Evolutionary conservation across 2,329 filamentous ascomycete species (phyloP), one percentile per base, ranked within the genome.

Genomic region (Trichoderma breve): DNA sequence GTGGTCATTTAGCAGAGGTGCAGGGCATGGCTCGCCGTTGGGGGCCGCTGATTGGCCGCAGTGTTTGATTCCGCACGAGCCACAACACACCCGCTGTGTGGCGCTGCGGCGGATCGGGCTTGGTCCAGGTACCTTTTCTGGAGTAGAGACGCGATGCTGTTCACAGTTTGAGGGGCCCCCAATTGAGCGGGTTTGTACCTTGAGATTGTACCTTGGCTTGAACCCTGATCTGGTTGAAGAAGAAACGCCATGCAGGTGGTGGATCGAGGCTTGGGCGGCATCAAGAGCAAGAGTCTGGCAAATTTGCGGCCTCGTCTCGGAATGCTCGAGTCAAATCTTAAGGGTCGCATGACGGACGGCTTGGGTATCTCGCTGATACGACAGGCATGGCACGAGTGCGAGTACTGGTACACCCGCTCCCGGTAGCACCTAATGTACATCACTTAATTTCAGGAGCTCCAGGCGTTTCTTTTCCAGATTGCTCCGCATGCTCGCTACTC

Each of bases 371-470:
- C 36, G 57, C 66, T 70, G 36, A 61, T n/a, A 53, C 57, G 55
- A 62, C 67, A 30, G 69, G 53, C 58, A 62, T 63, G 60, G 32
- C 47, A 15, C 47, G 53, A 70, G 58, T 43, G 55, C 47, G 28
- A 36, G 69, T 66, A 71, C 68, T 24, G 69, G 43, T 63, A 68
- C 51, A 30, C 12, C 39, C 21, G 18, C 26, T 51, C 60, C 24
- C n/a, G 51, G 36, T 55, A 66, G 63, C 47, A 51, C 30, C 51
- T 64, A 55, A 72, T 53, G 58, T 47, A 68, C 4, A 69, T 55
- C 57, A 69, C 39, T 68, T 72, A 72, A 72, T 72, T 72, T 65
- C 61, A 72, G 71, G 71, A 72, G 64, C 71, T 72, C 64, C 63
- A 47, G 64, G 57, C 43, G 34, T 57, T 72, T 51, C 47, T 63